Percentiles rank a stretch among this genome's conserved stretches.
These are phyloP conservation scores for Microstegium vimineum DNA, from an alignment of 176 grass and related monocot species.

Conservation along the genomic window DNA sequence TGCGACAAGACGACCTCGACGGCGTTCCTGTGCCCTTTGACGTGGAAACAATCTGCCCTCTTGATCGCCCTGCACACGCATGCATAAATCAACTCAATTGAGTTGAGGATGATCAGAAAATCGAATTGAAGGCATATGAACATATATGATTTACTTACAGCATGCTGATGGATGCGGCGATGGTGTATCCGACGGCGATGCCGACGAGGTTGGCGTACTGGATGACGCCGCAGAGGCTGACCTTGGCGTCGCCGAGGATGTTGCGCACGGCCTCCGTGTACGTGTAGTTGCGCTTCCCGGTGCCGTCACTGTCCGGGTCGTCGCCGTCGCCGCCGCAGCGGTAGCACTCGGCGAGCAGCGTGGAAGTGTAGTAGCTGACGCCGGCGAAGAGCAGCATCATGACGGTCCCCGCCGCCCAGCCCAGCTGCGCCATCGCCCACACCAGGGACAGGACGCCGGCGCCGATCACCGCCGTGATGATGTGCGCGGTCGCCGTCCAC, in stretches of 20 bases:
- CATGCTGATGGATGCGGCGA: slow-evolving; percentile 76
- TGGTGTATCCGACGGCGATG: slow-evolving; percentile 69
- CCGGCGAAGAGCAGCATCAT: slow-evolving; percentile 87
- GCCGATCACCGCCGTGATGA: slow-evolving; percentile 92
- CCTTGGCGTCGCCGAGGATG: slow-evolving; percentile 61
- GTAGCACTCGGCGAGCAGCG: slow-evolving; percentile 85
- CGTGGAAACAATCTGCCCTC: slow-evolving; percentile 59
- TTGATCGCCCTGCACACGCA: slow-evolving; percentile 33
- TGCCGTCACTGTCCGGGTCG: slow-evolving; percentile 16
- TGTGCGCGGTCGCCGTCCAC: slow-evolving; percentile 96
- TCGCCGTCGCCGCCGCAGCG: no score
- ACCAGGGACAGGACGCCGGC: slow-evolving; percentile 85
- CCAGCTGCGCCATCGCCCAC: slow-evolving; percentile 91
- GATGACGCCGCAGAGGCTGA: slow-evolving; percentile 48
- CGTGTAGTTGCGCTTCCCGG: slow-evolving; percentile 89
- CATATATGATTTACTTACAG: not conserved
- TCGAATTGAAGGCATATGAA: no score
- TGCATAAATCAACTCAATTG: no score
- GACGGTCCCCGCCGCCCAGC: slow-evolving; percentile 62
- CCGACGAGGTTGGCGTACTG: slow-evolving; percentile 76
- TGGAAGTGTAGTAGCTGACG: slow-evolving; percentile 91
- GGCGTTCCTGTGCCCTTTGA: slow-evolving; percentile 23
- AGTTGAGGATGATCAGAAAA: no score
- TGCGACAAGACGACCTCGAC: slow-evolving; percentile 56
- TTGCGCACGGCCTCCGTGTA: slow-evolving; percentile 84